Conservation (phyloP, 345 rosid species). For the Hibiscus trionum region DNA sequence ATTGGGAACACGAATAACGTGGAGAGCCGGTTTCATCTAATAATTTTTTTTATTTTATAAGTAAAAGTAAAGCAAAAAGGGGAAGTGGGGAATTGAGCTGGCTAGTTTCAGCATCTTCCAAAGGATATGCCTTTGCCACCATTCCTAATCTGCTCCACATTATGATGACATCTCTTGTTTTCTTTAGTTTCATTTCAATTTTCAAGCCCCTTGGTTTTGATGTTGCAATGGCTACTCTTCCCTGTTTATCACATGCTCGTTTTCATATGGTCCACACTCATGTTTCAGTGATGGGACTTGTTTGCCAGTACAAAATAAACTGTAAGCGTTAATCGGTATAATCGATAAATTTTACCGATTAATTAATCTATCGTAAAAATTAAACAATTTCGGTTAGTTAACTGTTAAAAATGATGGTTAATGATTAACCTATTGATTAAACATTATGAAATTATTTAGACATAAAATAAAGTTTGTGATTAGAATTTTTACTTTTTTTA, state of each 20-base stretch:
- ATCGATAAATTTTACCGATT: too few relatives aligned
- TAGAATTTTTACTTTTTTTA: too few relatives aligned
- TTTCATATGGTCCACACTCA: not conserved
- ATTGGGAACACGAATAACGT: too few relatives aligned
- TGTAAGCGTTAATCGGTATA: too few relatives aligned
- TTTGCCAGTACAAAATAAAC: too few relatives aligned
- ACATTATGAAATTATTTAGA: too few relatives aligned
- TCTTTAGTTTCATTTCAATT: not conserved
- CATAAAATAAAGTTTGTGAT: too few relatives aligned
- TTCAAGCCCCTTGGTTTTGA: not conserved
- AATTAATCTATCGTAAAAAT: too few relatives aligned
- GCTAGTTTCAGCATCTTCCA: conserved; percentile 44
- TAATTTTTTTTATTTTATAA: not conserved
- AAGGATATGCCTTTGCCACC: conserved; percentile 40
- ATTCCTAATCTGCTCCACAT: not conserved
- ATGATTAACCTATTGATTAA: too few relatives aligned
- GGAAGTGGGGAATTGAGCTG: conserved; percentile 14
- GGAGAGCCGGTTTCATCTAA: too few relatives aligned
- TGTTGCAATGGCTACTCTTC: not conserved
- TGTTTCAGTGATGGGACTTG: not conserved
- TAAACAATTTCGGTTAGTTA: too few relatives aligned
- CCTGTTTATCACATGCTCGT: not conserved
- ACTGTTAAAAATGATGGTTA: too few relatives aligned
- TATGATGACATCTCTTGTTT: conserved; percentile 8
- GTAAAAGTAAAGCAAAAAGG: not conserved